Evolutionary conservation across 2,329 filamentous ascomycete genomes (phyloP).

Genomic region (Neopestalotiopsis sp.): DNA sequence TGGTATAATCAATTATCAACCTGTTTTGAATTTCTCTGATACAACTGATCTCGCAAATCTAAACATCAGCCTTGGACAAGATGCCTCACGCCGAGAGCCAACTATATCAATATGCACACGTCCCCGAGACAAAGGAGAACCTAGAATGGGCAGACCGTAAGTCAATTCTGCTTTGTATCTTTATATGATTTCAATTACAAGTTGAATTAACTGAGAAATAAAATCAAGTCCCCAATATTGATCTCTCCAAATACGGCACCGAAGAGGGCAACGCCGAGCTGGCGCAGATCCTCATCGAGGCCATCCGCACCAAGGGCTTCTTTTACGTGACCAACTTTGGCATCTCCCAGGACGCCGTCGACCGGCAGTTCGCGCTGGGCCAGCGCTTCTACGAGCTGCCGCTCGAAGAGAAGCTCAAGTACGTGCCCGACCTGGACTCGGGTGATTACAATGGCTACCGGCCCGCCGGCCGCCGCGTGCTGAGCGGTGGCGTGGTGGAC

Average conservation of each 20-base stretch:
- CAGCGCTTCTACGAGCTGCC: constrained; percentile 62
- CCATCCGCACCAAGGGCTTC: constrained; percentile 50
- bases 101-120: constrained; percentile 39
- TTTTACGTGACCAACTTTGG: constrained; percentile 69
- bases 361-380: constrained; percentile 64
- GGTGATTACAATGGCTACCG: constrained; percentile 64
- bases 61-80: constrained; percentile 14
- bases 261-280: constrained; percentile 35
- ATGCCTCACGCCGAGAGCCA: constrained; percentile 38
- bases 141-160: constrained; percentile 43
- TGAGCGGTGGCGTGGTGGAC: constrained; percentile 20
- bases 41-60: too few relatives aligned
- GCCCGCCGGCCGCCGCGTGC: constrained; percentile 44
- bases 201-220: background rate
- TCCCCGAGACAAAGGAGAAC: constrained; percentile 41
- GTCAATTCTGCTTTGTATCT: background rate
- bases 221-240: constrained; percentile 36
- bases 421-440: constrained; percentile 47
- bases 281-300: constrained; percentile 35
- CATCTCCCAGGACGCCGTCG: constrained; percentile 61
- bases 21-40: too few relatives aligned
- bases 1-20: too few relatives aligned
- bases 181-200: background rate
- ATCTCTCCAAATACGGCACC: constrained; percentile 39
- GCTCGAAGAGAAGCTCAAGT: constrained; percentile 64